Evolutionary conservation across 352 stramenopile genomes (phyloP).

Genomic region (Globisporangium ultimum): DNA sequence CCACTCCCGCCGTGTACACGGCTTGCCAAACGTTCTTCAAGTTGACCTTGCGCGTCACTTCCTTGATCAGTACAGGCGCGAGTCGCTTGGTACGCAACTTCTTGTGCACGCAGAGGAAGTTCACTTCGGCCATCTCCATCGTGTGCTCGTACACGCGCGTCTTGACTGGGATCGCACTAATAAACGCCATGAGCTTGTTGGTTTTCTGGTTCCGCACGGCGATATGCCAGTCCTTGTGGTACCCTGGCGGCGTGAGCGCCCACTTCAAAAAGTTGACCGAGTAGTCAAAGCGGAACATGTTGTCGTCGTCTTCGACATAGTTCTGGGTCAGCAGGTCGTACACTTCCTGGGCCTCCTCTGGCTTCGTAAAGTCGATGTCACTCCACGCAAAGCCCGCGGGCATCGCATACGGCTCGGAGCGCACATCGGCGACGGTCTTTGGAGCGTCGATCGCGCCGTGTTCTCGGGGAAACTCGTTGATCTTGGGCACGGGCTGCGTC

Average conservation of each 20-base stretch:
- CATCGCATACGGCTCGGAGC: slow-evolving; percentile 95
- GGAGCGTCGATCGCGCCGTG: slow-evolving; percentile 92
- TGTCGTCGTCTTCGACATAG: slow-evolving; percentile 99
- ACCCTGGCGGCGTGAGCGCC: slow-evolving; percentile 94
- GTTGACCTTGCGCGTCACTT: slow-evolving; percentile 99
- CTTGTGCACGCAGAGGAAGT: slow-evolving; percentile 99
- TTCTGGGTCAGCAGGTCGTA: slow-evolving; percentile 97
- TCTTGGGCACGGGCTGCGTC: slow-evolving; percentile 83
- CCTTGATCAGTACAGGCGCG: slow-evolving; percentile 98
- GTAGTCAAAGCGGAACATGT: slow-evolving; percentile 96
- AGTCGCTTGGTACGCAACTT: slow-evolving; percentile 95
- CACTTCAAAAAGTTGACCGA: slow-evolving; percentile 80
- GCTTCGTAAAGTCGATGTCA: slow-evolving; percentile 87
- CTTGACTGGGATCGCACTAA: slow-evolving; percentile 92
- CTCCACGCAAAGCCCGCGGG: slow-evolving; percentile 94
- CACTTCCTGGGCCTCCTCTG: slow-evolving; percentile 87
- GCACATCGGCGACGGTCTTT: slow-evolving; percentile 90
- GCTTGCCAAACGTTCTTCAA: slow-evolving; percentile 92
- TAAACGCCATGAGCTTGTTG: slow-evolving; percentile 96
- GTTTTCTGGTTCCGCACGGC: slow-evolving; percentile 91
- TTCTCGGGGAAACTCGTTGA: slow-evolving; percentile 61
- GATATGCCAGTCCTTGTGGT: slow-evolving; percentile 92
- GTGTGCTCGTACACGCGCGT: slow-evolving; percentile 56
- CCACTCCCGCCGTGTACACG: slow-evolving; percentile 98
- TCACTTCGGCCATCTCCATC: slow-evolving; percentile 93